phyloP scores from a whole-genome alignment of 1,284 basidiomycete species.

The Tilletia walkeri region DNA sequence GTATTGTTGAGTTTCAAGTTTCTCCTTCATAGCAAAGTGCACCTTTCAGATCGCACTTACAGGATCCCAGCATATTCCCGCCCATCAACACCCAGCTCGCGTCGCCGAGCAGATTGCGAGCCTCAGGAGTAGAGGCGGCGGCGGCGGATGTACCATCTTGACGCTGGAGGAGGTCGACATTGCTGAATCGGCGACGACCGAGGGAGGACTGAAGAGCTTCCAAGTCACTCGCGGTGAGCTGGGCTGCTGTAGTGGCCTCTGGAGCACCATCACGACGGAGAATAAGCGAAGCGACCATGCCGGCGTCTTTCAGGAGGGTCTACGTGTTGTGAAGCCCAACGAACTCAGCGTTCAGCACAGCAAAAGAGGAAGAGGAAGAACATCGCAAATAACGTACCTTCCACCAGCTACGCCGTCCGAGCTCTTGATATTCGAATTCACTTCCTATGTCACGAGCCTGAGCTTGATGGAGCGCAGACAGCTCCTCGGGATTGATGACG shows the following conservation, averaged over 20 bases:
- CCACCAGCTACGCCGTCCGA: neutral
- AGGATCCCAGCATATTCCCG: constrained; percentile 3
- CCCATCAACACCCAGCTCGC: neutral
- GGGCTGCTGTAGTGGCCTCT: too few relatives aligned
- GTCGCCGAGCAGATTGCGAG: constrained; percentile 6
- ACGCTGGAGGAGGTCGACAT: neutral
- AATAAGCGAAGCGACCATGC: too few relatives aligned
- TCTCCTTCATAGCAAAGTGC: neutral
- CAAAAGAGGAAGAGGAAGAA: neutral
- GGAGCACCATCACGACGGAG: too few relatives aligned
- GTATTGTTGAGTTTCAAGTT: too few relatives aligned
- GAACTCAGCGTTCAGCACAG: too few relatives aligned
- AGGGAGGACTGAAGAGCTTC: too few relatives aligned
- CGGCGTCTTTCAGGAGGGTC: too few relatives aligned
- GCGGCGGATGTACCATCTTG: neutral
- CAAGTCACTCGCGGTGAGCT: too few relatives aligned
- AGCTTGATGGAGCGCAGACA: neutral
- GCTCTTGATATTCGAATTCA: neutral
- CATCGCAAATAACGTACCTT: neutral
- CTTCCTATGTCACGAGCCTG: neutral
- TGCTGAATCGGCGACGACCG: neutral
- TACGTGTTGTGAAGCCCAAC: too few relatives aligned
- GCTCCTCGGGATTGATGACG: too few relatives aligned
- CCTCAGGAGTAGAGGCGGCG: neutral
- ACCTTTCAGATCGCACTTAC: neutral